These are phyloP conservation scores for Tieghemostelium lacteum DNA, from an alignment of 78 protist species.

Conservation along the genomic window DNA sequence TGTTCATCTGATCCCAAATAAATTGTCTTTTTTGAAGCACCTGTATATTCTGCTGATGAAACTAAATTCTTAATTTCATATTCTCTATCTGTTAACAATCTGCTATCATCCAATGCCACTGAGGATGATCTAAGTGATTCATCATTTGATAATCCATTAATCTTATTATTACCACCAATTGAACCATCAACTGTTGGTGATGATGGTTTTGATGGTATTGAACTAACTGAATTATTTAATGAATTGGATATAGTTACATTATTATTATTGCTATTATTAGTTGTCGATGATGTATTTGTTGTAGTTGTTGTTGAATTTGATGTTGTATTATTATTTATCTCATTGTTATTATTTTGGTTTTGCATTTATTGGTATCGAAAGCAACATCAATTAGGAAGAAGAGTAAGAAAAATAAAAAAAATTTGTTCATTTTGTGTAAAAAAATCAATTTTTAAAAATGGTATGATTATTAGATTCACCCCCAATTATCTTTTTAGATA, in stretches of 20 bases:
- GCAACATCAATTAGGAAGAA: not conserved
- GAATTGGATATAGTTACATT: not conserved
- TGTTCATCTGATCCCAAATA: slow-evolving; percentile 46
- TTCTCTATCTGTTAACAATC: slow-evolving; percentile 24
- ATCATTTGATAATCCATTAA: too few species aligned
- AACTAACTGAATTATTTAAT: not conserved
- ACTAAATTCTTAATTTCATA: slow-evolving; percentile 26
- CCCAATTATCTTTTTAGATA: too few species aligned
- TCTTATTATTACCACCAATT: not conserved
- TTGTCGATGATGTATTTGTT: too few species aligned
- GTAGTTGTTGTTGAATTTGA: not conserved
- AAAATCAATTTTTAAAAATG: not conserved
- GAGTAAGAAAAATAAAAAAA: not conserved
- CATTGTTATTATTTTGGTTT: not conserved
- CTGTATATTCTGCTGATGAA: slow-evolving; percentile 46
- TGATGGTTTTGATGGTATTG: not conserved
- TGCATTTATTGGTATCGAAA: not conserved
- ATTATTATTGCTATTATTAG: not conserved
- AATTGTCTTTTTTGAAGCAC: slow-evolving; percentile 60
- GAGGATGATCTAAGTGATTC: too few species aligned
- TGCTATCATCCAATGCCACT: too few species aligned
- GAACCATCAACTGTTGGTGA: too few species aligned
- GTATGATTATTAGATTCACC: too few species aligned
- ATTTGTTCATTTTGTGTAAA: not conserved
- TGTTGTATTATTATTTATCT: not conserved